Evolutionary conservation across 2,329 filamentous ascomycete species (phyloP), one percentile per base, ranked within the genome.

Genomic region (Colletotrichum scovillei): DNA sequence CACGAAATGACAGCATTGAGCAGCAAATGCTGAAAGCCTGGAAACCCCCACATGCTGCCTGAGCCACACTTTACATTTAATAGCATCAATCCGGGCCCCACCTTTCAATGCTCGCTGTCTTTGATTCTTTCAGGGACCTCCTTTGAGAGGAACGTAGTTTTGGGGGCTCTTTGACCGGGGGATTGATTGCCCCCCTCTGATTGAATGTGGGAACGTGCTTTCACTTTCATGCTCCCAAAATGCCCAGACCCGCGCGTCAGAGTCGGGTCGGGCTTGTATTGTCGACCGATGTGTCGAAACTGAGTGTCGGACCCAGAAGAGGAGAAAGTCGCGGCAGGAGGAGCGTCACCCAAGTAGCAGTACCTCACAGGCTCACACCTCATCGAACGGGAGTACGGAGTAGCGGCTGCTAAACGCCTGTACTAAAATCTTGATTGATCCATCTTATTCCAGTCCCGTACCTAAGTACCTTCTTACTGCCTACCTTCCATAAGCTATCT

Each of bases 211-310:
- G 58, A 67, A 59, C 64, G 55, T 58, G 32, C 58, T 49, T 53
- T 49, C 38, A 42, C 58, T 49, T 53, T 49, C 42, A 49, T 49
- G 42, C 42, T 49, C 42, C 42, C 14, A 49, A 49, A 49, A 57
- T 67, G 63, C 68, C 68, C 32, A 67, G 69, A 69, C 65, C 58
- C 65, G 26, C 66, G 52, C 32, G 69, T 69, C 59, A 65, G 65
- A n/a, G 49, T 35, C 53, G 59, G 28, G 57, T 63, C 65, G 69
- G 69, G 52, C 58, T 38, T 63, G 64, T 59, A 38, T 63, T 71
- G 63, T 65, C 69, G 70, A 69, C 59, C 59, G 59, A 69, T 72
- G 69, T 64, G 67, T 49, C 42, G 42, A 49, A 49, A 59, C 64
- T 56, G 55, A 59, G 64, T 60, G 56, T 68, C 49, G 58, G 69